Conservation (phyloP, 768 basidiomycete genomes). For the Podaxis sp. region DNA sequence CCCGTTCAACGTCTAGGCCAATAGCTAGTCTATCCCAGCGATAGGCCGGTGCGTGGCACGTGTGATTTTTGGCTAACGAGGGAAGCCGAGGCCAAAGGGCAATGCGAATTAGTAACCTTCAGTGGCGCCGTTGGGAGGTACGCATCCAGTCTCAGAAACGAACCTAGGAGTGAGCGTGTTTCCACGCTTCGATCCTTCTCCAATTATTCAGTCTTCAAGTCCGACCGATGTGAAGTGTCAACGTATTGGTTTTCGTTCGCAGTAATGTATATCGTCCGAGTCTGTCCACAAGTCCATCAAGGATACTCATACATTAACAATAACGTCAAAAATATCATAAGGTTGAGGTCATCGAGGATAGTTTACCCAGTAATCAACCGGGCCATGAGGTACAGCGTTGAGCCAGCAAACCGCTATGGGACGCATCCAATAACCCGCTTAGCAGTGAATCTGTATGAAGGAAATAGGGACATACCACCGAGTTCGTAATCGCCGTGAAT, state of each 20-base stretch:
- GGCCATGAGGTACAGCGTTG: constrained; percentile 31
- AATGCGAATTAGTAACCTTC: no score
- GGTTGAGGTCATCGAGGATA: not conserved
- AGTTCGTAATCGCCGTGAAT: constrained; percentile 78
- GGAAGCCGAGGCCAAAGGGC: no score
- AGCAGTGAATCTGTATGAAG: not conserved
- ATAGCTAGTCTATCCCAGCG: no score
- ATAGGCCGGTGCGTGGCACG: no score
- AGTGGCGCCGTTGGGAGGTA: no score
- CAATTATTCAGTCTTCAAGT: not conserved
- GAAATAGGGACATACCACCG: constrained; percentile 39
- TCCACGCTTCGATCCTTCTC: not conserved
- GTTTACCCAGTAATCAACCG: constrained; percentile 30
- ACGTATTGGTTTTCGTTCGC: not conserved
- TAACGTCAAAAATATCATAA: not conserved
- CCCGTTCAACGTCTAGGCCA: no score
- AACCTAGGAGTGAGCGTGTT: no score
- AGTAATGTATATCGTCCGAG: not conserved
- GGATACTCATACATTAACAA: not conserved
- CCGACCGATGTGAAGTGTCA: not conserved
- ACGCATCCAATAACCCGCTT: not conserved
- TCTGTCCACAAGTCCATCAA: not conserved
- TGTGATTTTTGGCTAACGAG: no score
- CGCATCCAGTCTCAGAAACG: no score
- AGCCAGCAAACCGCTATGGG: constrained; percentile 29